Evolutionary conservation across 2,329 filamentous ascomycete genomes (phyloP).

Genomic region (Diaporthe helianthi): DNA sequence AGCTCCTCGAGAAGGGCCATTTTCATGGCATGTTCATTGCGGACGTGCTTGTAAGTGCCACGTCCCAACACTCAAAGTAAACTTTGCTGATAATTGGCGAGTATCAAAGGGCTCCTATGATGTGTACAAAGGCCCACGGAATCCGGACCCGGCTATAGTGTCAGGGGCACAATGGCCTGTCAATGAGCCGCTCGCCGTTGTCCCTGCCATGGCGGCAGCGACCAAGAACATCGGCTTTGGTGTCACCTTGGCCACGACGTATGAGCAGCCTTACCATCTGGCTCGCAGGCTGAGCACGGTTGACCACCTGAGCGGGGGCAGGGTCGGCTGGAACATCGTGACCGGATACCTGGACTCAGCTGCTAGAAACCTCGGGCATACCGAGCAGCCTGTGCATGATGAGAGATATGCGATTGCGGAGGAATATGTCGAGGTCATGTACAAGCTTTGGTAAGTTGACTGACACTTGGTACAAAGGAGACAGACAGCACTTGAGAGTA

Average conservation of each 20-base stretch:
- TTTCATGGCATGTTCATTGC: slow-evolving; percentile 50
- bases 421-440: slow-evolving; percentile 69
- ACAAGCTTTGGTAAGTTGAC: slow-evolving; percentile 58
- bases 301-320: slow-evolving; percentile 71
- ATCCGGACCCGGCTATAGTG: slow-evolving; percentile 64
- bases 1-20: slow-evolving; percentile 46
- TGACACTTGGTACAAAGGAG: slow-evolving; percentile 34
- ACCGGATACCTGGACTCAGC: slow-evolving; percentile 76
- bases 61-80: background rate
- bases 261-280: slow-evolving; percentile 74
- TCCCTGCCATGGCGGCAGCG: slow-evolving; percentile 74
- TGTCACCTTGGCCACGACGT: slow-evolving; percentile 73
- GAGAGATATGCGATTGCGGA: slow-evolving; percentile 69
- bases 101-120: slow-evolving; percentile 64
- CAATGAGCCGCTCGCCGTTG: slow-evolving; percentile 69
- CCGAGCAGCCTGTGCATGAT: slow-evolving; percentile 57
- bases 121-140: slow-evolving; percentile 67
- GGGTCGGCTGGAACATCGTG: slow-evolving; percentile 70
- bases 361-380: slow-evolving; percentile 68
- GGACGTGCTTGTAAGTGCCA: slow-evolving; percentile 40
- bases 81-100: background rate
- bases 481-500: no score
- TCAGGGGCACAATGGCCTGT: slow-evolving; percentile 75
- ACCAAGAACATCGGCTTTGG: slow-evolving; percentile 74
- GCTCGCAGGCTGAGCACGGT: slow-evolving; percentile 70